A percentile compares a stretch with the other conserved stretches of the same genome.
phyloP scores from a whole-genome alignment of 495 filamentous ascomycete species.

The Annulohypoxylon moriforme region DNA sequence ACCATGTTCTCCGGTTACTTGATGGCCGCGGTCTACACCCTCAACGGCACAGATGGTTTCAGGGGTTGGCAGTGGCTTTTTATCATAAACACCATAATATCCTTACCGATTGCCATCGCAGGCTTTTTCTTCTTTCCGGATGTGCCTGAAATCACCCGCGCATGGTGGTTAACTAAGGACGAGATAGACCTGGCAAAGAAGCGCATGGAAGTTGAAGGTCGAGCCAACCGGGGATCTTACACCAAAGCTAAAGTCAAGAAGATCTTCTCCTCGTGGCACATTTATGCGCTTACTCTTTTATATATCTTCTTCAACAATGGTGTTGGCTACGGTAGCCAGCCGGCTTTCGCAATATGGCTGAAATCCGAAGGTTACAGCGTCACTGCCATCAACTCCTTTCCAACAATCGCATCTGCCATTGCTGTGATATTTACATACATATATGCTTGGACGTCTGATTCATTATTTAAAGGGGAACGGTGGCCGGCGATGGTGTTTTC shows the following conservation, averaged over 20 bases:
- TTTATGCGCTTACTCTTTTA: conserved; percentile 52
- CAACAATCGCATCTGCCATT: conserved; percentile 58
- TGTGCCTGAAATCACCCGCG: conserved; percentile 67
- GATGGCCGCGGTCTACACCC: conserved; percentile 67
- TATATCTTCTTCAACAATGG: conserved; percentile 57
- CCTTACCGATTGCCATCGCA: conserved; percentile 60
- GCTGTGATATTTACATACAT: conserved; percentile 57
- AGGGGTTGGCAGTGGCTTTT: conserved; percentile 63
- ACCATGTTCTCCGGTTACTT: conserved; percentile 70
- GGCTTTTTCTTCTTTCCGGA: conserved; percentile 72
- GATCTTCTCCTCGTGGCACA: conserved; percentile 59
- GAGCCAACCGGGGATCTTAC: conserved; percentile 52
- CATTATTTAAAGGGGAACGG: conserved; percentile 62
- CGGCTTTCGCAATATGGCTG: conserved; percentile 52
- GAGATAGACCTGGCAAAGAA: conserved; percentile 55
- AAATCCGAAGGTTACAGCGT: conserved; percentile 53
- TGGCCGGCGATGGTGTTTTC: conserved; percentile 64
- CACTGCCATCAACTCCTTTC: conserved; percentile 57
- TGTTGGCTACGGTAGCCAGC: conserved; percentile 43
- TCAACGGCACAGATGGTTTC: conserved; percentile 63
- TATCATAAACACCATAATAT: conserved; percentile 61
- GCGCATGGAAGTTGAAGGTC: conserved; percentile 59
- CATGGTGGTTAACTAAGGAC: conserved; percentile 60
- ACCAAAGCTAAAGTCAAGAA: conserved; percentile 54
- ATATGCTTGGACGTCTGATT: conserved; percentile 60